These are phyloP conservation scores for Neofusicoccum parvum DNA, from an alignment of 2,329 filamentous ascomycete genomes.

Conservation along the genomic window DNA sequence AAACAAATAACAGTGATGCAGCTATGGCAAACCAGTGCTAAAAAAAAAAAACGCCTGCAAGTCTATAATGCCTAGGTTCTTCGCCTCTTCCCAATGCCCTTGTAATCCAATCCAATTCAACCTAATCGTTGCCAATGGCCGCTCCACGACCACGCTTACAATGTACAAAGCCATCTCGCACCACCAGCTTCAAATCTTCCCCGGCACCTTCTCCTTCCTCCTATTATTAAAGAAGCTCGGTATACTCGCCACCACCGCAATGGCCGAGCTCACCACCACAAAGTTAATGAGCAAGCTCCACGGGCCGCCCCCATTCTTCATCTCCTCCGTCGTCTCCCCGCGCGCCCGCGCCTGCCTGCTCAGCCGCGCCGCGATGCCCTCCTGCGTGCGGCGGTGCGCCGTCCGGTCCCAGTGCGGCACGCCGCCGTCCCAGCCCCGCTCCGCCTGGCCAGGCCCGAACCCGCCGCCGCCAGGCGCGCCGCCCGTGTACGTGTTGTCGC, in stretches of 20 bases:
- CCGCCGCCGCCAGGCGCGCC: slow-evolving; percentile 51
- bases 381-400: slow-evolving; percentile 74
- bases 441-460: slow-evolving; percentile 62
- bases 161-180: background rate
- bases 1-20: too few species aligned
- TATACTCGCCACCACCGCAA: slow-evolving; percentile 31
- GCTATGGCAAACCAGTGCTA: background rate
- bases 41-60: background rate
- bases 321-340: slow-evolving; percentile 7
- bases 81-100: slow-evolving; percentile 4
- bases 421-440: slow-evolving; percentile 52
- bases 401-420: slow-evolving; percentile 78
- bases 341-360: slow-evolving; percentile 42
- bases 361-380: slow-evolving; percentile 59
- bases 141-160: background rate
- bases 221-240: slow-evolving; percentile 18
- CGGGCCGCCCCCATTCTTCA: slow-evolving; percentile 27
- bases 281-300: slow-evolving; percentile 35
- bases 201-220: background rate
- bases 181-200: background rate
- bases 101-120: background rate
- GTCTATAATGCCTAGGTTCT: background rate
- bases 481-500: slow-evolving; percentile 20
- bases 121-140: background rate
- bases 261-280: slow-evolving; percentile 30